Conservation (phyloP, 2,329 filamentous ascomycete species). For the Ascochyta lentis region DNA sequence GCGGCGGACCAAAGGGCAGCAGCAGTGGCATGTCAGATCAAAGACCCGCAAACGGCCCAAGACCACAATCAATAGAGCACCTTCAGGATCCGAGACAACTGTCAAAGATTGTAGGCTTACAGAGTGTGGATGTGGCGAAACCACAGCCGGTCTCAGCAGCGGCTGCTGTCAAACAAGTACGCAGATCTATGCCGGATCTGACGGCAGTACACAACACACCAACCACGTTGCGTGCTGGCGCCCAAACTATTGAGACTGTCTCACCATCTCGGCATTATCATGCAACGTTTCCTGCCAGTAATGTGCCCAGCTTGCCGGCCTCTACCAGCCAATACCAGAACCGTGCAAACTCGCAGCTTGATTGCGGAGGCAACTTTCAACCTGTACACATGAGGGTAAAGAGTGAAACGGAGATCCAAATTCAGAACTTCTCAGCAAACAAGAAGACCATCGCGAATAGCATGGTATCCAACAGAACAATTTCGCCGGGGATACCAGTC, state of each 20-base stretch:
- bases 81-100: background rate
- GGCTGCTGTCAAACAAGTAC: background rate
- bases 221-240: conserved; percentile 6
- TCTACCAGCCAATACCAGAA: conserved; percentile 1
- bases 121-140: conserved; percentile 1
- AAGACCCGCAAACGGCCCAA: background rate
- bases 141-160: background rate
- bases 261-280: background rate
- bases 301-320: background rate
- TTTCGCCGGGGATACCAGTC: background rate
- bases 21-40: background rate
- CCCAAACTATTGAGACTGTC: background rate
- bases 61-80: background rate
- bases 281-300: background rate
- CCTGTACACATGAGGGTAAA: background rate
- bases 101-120: background rate
- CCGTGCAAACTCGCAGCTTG: conserved; percentile 13
- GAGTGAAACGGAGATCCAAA: background rate
- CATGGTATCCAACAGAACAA: background rate
- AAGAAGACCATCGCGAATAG: background rate
- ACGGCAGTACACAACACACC: background rate
- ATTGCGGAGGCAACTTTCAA: conserved; percentile 2
- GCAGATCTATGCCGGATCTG: conserved; percentile 24
- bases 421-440: background rate
- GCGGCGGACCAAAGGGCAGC: conserved; percentile 9